phyloP scores from a whole-genome alignment of 176 grass and related monocot species.

The maize (Zea mays) region DNA sequence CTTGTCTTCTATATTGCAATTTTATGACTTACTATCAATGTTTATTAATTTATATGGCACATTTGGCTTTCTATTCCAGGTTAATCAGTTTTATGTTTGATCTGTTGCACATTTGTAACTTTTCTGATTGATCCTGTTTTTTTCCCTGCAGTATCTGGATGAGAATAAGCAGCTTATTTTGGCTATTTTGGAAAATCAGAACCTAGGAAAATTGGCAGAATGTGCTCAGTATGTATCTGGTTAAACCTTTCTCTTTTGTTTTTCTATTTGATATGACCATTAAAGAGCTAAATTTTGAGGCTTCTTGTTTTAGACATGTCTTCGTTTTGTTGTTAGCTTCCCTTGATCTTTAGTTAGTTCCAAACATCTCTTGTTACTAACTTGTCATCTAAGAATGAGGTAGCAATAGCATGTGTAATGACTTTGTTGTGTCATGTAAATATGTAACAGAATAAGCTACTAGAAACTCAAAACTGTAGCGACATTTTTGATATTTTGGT shows the following conservation, averaged over 20 bases:
- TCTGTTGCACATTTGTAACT: neutral
- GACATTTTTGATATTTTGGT: neutral
- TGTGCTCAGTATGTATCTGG: conserved; percentile 77
- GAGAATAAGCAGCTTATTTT: conserved; percentile 94
- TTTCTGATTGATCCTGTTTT: conserved; percentile 2
- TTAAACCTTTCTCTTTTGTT: conserved; percentile 4
- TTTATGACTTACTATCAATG: neutral
- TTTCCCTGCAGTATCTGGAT: conserved; percentile 70
- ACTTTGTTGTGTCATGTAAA: neutral
- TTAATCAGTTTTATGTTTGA: neutral
- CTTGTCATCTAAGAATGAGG: neutral
- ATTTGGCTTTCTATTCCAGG: conserved; percentile 1
- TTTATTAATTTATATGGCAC: conserved; percentile 21
- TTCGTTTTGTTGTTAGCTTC: conserved; percentile 7
- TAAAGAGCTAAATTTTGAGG: neutral
- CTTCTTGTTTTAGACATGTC: neutral
- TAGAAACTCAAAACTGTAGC: neutral
- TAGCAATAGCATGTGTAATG: neutral
- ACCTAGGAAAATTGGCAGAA: conserved; percentile 83
- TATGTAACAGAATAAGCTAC: neutral
- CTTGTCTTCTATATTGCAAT: neutral
- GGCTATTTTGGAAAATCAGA: conserved; percentile 92
- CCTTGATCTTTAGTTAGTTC: neutral
- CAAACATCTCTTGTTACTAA: conserved; percentile 1
- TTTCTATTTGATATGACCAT: conserved; percentile 30